Percentiles rank a stretch among this genome's conserved stretches.
Conservation (phyloP, 2,329 filamentous ascomycete species). For the Fragosphaeria purpurea region DNA sequence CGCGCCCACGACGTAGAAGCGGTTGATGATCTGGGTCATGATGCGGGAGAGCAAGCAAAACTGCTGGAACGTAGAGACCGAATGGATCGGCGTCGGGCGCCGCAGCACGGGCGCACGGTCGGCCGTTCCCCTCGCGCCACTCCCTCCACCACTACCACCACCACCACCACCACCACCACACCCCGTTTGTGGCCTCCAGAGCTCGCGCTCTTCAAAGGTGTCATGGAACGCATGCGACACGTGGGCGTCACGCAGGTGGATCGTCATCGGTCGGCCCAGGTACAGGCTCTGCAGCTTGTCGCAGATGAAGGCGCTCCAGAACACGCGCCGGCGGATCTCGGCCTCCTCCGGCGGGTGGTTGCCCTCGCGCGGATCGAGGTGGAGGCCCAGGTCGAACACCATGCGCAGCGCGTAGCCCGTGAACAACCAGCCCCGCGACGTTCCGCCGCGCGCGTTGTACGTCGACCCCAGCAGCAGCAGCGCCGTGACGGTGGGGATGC, state of each 20-base stretch:
- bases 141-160: not conserved
- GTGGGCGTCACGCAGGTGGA: constrained; percentile 22
- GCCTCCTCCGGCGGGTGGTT: constrained; percentile 18
- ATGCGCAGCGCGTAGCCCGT: constrained; percentile 30
- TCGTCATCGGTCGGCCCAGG: constrained; percentile 23
- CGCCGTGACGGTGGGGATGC: constrained; percentile 18
- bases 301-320: constrained; percentile 26
- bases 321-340: constrained; percentile 23
- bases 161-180: not conserved
- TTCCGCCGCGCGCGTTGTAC: constrained; percentile 16
- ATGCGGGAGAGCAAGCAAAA: constrained; percentile 9
- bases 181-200: constrained; percentile 24
- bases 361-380: constrained; percentile 15
- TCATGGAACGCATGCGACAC: constrained; percentile 22
- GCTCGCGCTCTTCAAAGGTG: constrained; percentile 24
- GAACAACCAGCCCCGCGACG: constrained; percentile 27
- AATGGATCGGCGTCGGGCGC: constrained; percentile 7
- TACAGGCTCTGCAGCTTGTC: constrained; percentile 25
- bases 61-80: constrained; percentile 10
- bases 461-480: constrained; percentile 19
- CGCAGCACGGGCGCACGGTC: not conserved
- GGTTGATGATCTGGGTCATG: constrained; percentile 12
- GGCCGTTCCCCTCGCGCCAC: not conserved
- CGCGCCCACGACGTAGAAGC: constrained; percentile 4
- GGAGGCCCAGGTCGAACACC: constrained; percentile 26